These are phyloP conservation scores for Saccharomycopsis fibuligera DNA, from an alignment of 805 yeast species.

Conservation along the genomic window DNA sequence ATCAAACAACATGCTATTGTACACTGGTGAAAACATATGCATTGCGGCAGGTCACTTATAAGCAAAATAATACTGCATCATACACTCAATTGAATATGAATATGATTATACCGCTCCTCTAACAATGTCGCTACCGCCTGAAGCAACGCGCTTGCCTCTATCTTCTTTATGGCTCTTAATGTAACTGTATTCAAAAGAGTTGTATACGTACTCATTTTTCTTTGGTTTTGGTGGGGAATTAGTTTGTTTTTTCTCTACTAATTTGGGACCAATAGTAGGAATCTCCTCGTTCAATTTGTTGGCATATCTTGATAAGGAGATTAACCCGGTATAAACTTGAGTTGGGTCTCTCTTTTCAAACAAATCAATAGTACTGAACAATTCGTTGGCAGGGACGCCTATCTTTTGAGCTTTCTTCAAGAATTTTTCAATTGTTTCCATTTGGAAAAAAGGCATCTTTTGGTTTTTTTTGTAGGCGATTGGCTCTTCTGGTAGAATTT, in stretches of 20 bases:
- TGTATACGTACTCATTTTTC: conserved; percentile 19
- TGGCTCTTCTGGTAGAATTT: conserved; percentile 31
- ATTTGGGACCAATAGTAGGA: conserved; percentile 54
- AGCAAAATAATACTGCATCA: too few relatives aligned
- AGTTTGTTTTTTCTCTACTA: conserved; percentile 29
- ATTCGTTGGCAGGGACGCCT: conserved; percentile 76
- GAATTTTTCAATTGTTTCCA: conserved; percentile 81
- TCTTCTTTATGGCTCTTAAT: conserved; percentile 18
- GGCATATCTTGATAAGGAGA: conserved; percentile 66
- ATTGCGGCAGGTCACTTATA: too few relatives aligned
- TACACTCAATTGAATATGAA: too few relatives aligned
- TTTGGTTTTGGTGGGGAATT: conserved; percentile 14
- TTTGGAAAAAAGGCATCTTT: conserved; percentile 66
- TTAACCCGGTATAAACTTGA: conserved; percentile 66
- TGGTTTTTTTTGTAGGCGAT: conserved; percentile 48
- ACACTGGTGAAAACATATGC: too few relatives aligned
- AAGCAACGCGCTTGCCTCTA: conserved; percentile 19
- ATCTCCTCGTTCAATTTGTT: conserved; percentile 44
- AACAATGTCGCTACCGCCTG: conserved; percentile 20
- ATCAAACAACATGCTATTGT: too few relatives aligned
- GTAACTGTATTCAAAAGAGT: conserved; percentile 19
- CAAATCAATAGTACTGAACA: conserved; percentile 72
- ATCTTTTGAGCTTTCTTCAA: conserved; percentile 51
- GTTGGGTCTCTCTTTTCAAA: conserved; percentile 72
- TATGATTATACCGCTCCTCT: conserved; percentile 18